Evolutionary conservation across 192 early-diverging fungal genomes (phyloP), one percentile per base, ranked within the genome.

Genomic region (Pilaira anomala): DNA sequence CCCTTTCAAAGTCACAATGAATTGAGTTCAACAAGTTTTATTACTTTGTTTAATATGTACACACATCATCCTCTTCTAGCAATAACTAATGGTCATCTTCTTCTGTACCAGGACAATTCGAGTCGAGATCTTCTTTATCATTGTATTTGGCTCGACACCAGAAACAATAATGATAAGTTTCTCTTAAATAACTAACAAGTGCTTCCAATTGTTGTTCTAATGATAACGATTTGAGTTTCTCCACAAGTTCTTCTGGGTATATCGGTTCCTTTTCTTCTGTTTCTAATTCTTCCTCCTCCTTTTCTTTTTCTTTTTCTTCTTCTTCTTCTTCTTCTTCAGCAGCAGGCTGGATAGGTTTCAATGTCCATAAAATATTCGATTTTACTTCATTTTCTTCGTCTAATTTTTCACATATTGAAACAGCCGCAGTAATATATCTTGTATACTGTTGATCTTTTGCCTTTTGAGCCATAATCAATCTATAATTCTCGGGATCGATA

Each of bases 61-160:
- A 36, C 4, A 36, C 33, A 9, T 36, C n/a, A n/a, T n/a, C n/a
- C n/a, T n/a, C n/a, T 41, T 41, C 40, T 41, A 51, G 6, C 9
- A n/a, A n/a, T n/a, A n/a, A n/a, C 36, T 51, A 85, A 49, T 90
- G 88, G 40, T 85, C 81, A 9, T 87, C 86, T 63, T 81, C 78
- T 0, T 66, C 66, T 12, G 67, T 58, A 4, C 88, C 88, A 7
- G 88, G 87, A 65, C 88, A 90, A n/a, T 74, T 67, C 14, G 68
- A 51, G 9, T 51, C 49, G 21, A 90, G 45, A 69, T 88, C 87
- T 21, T 83, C 76, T 59, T 48, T 52, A 21, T 79, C 66, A 33
- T 70, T 54, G 40, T 83, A 90, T 36, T 72, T 68, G 9, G 69
- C 76, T 25, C 80, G 77, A 65, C 88, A 90, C 87, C 87, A 90